phyloP scores from a whole-genome alignment of 331 rosid species.

The Telfairia occidentalis region DNA sequence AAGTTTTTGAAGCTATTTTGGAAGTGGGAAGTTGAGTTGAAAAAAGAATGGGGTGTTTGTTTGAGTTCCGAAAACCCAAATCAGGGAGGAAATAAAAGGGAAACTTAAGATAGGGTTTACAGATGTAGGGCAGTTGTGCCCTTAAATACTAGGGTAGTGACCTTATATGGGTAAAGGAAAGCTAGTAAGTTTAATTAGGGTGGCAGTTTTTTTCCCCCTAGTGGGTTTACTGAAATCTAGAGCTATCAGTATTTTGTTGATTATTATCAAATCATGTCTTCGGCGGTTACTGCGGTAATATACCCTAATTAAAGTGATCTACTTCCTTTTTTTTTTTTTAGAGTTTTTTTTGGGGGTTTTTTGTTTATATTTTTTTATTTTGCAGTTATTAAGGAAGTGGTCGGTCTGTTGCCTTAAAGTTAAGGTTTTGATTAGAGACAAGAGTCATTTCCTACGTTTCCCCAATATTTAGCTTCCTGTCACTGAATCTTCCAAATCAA shows the following conservation, averaged over 20 bases:
- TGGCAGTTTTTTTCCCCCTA: not conserved
- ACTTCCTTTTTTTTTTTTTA: not conserved
- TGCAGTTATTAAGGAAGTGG: slow-evolving; percentile 69
- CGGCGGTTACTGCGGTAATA: slow-evolving; percentile 36
- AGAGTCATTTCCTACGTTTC: slow-evolving; percentile 8
- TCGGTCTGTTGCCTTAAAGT: slow-evolving; percentile 55
- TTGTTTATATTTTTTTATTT: slow-evolving; percentile 18
- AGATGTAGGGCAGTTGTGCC: slow-evolving; percentile 1
- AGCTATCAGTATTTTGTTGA: not conserved
- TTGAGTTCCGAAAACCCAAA: not conserved
- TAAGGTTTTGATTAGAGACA: slow-evolving; percentile 13
- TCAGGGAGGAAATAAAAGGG: no score
- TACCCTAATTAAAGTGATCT: not conserved
- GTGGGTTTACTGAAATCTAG: slow-evolving; percentile 10
- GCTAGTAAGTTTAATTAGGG: not conserved
- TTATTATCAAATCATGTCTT: slow-evolving; percentile 38
- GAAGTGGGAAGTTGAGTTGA: not conserved
- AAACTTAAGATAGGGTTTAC: not conserved
- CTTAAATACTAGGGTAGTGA: not conserved
- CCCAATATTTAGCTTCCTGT: slow-evolving; percentile 11
- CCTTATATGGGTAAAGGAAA: not conserved
- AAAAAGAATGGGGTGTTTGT: not conserved
- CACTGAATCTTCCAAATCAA: not conserved
- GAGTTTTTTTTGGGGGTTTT: not conserved
- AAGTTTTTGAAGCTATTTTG: not conserved